phyloP scores from a whole-genome alignment of 1,284 basidiomycete species.

The Amylostereum areolatum region DNA sequence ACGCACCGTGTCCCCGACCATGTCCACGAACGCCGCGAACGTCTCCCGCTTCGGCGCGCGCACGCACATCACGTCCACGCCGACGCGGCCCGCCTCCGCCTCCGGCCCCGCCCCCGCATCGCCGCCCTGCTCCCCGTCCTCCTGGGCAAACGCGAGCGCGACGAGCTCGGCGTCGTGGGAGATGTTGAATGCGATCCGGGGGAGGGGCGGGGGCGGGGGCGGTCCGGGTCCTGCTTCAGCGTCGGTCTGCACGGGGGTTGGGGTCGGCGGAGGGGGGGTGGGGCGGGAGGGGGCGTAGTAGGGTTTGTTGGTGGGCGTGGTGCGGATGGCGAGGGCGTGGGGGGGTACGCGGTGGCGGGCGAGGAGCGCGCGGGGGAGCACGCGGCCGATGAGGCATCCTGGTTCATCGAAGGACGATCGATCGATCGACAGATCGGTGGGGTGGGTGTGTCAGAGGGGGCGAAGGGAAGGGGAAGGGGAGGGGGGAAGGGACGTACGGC shows the following conservation, averaged over 20 bases:
- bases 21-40: constrained; percentile 54
- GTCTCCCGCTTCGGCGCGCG: constrained; percentile 52
- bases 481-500: constrained; percentile 43
- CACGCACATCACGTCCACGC: constrained; percentile 76
- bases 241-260: background rate
- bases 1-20: constrained; percentile 60
- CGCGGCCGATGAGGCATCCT: constrained; percentile 70
- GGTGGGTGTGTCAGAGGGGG: background rate
- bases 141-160: constrained; percentile 58
- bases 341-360: constrained; percentile 43
- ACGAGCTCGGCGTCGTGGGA: constrained; percentile 73
- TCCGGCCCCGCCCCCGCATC: too few species aligned
- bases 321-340: constrained; percentile 42
- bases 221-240: constrained; percentile 27
- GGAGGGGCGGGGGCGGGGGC: constrained; percentile 38
- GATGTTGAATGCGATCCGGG: constrained; percentile 71
- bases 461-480: background rate
- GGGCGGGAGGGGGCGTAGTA: constrained; percentile 41
- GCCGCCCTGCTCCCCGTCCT: constrained; percentile 37
- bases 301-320: constrained; percentile 64
- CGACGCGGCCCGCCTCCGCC: constrained; percentile 55
- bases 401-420: too few species aligned
- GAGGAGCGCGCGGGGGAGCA: constrained; percentile 60
- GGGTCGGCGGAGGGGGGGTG: background rate
- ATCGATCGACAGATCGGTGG: too few species aligned